A percentile compares a stretch with the other conserved stretches of the same genome.
phyloP scores from a whole-genome alignment of 192 early-diverging fungal species.

The Gonapodya prolifera region DNA sequence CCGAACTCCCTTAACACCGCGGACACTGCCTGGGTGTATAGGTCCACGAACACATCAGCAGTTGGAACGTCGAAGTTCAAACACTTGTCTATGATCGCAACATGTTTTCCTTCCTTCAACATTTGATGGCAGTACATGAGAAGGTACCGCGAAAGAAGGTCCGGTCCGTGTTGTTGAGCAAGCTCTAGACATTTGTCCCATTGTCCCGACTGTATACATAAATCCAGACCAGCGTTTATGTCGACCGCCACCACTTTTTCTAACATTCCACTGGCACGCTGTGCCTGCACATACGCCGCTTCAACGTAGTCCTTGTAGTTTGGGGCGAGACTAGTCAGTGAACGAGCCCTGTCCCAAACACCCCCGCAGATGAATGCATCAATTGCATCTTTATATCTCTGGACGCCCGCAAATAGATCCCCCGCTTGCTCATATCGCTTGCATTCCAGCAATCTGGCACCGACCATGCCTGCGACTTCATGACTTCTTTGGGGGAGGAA shows the following conservation, averaged over 20 bases:
- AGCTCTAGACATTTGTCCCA: slow-evolving; percentile 51
- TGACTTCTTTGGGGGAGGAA: slow-evolving; percentile 38
- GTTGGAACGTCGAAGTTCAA: slow-evolving; percentile 27
- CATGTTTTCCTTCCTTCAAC: slow-evolving; percentile 31
- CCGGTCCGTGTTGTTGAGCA: slow-evolving; percentile 24
- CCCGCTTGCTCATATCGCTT: slow-evolving; percentile 36
- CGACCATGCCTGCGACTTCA: slow-evolving; percentile 32
- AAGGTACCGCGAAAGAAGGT: slow-evolving; percentile 34
- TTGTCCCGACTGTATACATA: slow-evolving; percentile 38
- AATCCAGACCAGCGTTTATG: slow-evolving; percentile 35
- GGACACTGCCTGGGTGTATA: neutral
- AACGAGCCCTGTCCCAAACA: slow-evolving; percentile 39
- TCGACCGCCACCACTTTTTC: slow-evolving; percentile 41
- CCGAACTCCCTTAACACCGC: neutral
- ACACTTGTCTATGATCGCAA: slow-evolving; percentile 18
- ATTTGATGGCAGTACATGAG: slow-evolving; percentile 17
- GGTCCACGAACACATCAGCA: neutral
- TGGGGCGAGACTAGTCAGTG: slow-evolving; percentile 34
- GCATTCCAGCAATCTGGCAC: slow-evolving; percentile 27
- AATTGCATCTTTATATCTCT: slow-evolving; percentile 46
- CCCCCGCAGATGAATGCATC: slow-evolving; percentile 36
- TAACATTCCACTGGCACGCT: slow-evolving; percentile 36
- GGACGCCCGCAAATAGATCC: slow-evolving; percentile 33
- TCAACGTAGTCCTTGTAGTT: slow-evolving; percentile 44
- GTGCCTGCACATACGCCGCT: slow-evolving; percentile 33